Base-by-base conservation (phyloP, 139 green algal species). In the Gonium pectorale region DNA sequence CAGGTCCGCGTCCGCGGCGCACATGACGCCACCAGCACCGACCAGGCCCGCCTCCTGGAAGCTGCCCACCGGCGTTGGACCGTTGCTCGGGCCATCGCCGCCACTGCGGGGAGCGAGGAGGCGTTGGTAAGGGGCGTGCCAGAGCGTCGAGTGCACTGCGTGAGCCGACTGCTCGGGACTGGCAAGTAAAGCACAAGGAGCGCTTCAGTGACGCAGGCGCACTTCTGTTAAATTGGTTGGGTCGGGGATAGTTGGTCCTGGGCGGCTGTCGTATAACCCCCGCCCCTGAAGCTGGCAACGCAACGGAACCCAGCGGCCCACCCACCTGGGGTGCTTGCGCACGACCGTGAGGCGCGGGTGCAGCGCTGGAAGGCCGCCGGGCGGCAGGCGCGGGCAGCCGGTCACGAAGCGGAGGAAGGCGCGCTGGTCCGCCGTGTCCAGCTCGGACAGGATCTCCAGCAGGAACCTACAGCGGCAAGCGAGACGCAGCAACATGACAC, bases 371-470 rank as follows among this genome's bases (percentile, higher is more conserved):
- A 99, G 86, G 31, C 97, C 97, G 11, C 97, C 97, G 26, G 96
- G 94, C 4, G 97, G 97, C 83, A 99, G 90, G 43, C 97, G 89
- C 4, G 97, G 97, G 17, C 94, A 96, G 62, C 97, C 91, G 38
- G 97, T 99, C 5, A 99, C 95, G 92, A 99, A 99, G 67, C 94
- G 94, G 81, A 99, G 90, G 92, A 99, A 99, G 69, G 90, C 88
- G 43, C 95, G 90, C 90, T 98, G 97, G 83, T 99, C 93, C 9
- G 90, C 83, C 0, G 82, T n/a, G 27, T 96, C 93, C 67, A 99
- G 89, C 86, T 97, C 95, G 1, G 91, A 86, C 79, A 99, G 88
- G 62, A 99, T 92, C 84, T 99, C 93, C 86, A 99, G 75, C 60
- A 99, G 90, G 66, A 90, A 86, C 51, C 86, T 79, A 66, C 46